Conservation (phyloP, 176 grass and related monocot species). For the Tillandsia leiboldiana region DNA sequence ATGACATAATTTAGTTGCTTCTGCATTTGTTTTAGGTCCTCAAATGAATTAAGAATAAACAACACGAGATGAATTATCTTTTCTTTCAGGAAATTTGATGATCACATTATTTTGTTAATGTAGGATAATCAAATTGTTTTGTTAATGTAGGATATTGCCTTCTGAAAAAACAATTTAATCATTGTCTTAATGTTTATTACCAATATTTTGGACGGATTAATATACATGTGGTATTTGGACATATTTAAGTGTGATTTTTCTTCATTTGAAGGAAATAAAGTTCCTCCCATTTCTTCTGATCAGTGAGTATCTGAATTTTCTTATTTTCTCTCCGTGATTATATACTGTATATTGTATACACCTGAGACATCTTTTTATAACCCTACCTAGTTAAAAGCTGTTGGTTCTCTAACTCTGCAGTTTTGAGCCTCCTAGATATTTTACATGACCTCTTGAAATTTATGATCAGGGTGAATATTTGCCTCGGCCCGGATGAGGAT, state of each 20-base stretch:
- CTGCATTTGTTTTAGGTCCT: too few species aligned
- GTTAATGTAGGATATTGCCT: too few species aligned
- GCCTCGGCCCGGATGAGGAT: constrained; percentile 73
- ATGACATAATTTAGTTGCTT: too few species aligned
- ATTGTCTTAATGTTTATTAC: not conserved
- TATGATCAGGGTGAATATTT: constrained; percentile 61
- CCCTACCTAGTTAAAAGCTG: not conserved
- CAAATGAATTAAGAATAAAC: too few species aligned
- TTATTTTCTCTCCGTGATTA: not conserved
- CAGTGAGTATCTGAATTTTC: not conserved
- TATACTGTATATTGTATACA: not conserved
- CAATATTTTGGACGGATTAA: not conserved
- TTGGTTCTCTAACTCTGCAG: not conserved
- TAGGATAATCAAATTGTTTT: too few species aligned
- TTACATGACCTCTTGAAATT: not conserved
- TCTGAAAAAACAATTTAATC: too few species aligned
- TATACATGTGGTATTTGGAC: not conserved
- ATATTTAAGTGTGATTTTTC: not conserved
- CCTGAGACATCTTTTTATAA: not conserved
- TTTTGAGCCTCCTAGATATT: not conserved
- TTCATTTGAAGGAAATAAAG: not conserved
- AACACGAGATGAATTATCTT: too few species aligned
- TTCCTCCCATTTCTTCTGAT: not conserved
- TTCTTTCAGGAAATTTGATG: too few species aligned
- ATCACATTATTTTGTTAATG: too few species aligned